Evolutionary conservation across 345 rosid species (phyloP), one percentile per base, ranked within the genome.

Genomic region (Turritis glabra): DNA sequence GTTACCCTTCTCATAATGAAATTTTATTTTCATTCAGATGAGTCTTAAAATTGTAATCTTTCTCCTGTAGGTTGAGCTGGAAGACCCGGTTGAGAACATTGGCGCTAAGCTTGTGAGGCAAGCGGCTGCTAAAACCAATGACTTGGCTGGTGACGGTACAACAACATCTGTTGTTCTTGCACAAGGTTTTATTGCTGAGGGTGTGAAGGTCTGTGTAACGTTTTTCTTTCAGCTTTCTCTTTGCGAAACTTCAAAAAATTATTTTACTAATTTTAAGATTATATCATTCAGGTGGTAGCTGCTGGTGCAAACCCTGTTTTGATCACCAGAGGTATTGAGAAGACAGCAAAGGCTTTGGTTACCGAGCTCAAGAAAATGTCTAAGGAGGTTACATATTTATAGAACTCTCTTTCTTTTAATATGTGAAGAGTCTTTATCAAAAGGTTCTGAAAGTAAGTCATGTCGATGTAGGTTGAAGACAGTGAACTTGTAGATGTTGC

Each of bases 101-200:
- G 99, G 98, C 58, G 98, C 98, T 23, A 95, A 90, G 82, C 77
- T 96, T 73, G 98, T 96, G 70, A 87, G 99, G 68, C 99, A 96
- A 80, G 98, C 98, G 3, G 99, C 99, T 81, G 87, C 96, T 29
- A 95, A 95, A 79, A 95, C 98, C 40, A 95, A 95, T 78, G 99
- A 95, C 86, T 76, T 95, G 84, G 99, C 99, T 61, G 99, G 98
- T 76, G 99, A 92, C 33, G 98, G 99, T 19, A 96, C 98, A 2
- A 96, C 98, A 30, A 96, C 98, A 57, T 96, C 99, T 8, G 99
- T 96, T 75, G 99, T 96, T 74, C 99, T 96, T 53, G 98, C 99
- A 8, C 97, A 92, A 68, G 98, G 99, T 47, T 94, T 90, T 22
- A 92, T 96, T 74, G 89, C 98, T 10, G 98, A 92, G 84, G 98